A percentile compares a stretch with the other conserved stretches of the same genome.
Evolutionary conservation across 371 early-diverging fungal genomes (phyloP).

Genomic region (Syncephalastrum racemosum): DNA sequence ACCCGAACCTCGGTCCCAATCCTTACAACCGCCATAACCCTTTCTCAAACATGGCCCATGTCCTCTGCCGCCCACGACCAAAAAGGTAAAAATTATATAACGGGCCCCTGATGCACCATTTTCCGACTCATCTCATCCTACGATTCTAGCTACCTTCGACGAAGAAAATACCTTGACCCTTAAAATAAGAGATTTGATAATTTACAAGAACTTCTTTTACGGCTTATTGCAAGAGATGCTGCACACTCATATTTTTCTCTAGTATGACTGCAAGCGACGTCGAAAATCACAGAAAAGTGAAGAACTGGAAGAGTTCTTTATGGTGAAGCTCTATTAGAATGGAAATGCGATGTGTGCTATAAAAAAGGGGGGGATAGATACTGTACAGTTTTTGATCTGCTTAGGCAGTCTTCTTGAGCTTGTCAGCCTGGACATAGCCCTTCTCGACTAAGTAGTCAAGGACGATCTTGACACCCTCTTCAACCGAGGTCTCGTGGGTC

Average conservation of each 20-base stretch:
- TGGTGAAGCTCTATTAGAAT: too few species aligned
- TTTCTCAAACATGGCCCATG: slow-evolving; percentile 48
- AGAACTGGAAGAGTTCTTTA: too few species aligned
- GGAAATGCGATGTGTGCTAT: neutral
- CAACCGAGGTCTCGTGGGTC: slow-evolving; percentile 74
- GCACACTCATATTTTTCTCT: neutral
- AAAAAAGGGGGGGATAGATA: neutral
- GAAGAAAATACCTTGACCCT: slow-evolving; percentile 20
- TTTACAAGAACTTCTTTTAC: neutral
- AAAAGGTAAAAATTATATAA: slow-evolving; percentile 49
- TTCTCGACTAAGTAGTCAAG: slow-evolving; percentile 40
- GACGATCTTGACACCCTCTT: slow-evolving; percentile 59
- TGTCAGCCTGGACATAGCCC: slow-evolving; percentile 22
- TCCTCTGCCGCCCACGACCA: slow-evolving; percentile 59
- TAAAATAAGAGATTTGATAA: neutral
- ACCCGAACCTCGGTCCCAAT: slow-evolving; percentile 27
- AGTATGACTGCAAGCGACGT: too few species aligned
- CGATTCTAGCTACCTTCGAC: slow-evolving; percentile 20
- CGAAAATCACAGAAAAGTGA: neutral
- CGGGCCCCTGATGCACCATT: neutral
- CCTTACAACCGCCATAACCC: slow-evolving; percentile 53
- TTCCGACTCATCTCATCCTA: neutral
- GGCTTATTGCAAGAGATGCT: neutral
- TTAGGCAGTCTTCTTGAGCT: slow-evolving; percentile 15
- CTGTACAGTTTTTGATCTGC: too few species aligned